These are phyloP conservation scores for Crithidia brevicula DNA, from an alignment of 208 protist genomes.

Conservation along the genomic window DNA sequence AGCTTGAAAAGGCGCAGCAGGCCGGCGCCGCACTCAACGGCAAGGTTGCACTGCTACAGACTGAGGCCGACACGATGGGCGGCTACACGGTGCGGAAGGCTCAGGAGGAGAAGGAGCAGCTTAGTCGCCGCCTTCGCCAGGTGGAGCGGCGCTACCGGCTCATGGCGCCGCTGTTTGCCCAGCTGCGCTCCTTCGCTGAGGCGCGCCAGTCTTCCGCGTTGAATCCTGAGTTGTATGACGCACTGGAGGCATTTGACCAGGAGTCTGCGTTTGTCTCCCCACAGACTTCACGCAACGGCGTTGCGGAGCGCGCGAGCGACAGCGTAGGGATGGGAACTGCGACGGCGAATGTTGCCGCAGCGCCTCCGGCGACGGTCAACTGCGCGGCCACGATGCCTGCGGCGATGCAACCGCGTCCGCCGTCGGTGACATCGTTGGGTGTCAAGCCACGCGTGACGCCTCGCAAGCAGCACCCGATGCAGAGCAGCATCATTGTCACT, in stretches of 20 bases:
- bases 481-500: conserved; percentile 15
- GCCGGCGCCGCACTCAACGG: conserved; percentile 61
- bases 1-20: conserved; percentile 57
- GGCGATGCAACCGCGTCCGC: conserved; percentile 17
- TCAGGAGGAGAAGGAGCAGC: conserved; percentile 79
- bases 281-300: background rate
- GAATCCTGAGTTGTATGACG: conserved; percentile 41
- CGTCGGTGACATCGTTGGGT: background rate
- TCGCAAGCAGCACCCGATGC: conserved; percentile 11
- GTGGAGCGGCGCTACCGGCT: conserved; percentile 55
- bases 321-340: background rate
- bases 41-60: conserved; percentile 69
- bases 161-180: conserved; percentile 65
- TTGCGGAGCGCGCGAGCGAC: no score
- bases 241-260: conserved; percentile 67
- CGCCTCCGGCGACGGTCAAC: background rate
- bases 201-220: conserved; percentile 41
- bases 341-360: background rate
- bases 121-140: conserved; percentile 58
- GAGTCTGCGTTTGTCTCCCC: conserved; percentile 25
- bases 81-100: conserved; percentile 73
- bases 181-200: conserved; percentile 72
- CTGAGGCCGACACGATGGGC: conserved; percentile 77
- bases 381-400: conserved; percentile 7
- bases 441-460: background rate